Evolutionary conservation across 192 early-diverging fungal species (phyloP).

Genomic region (Lobosporangium transversale): DNA sequence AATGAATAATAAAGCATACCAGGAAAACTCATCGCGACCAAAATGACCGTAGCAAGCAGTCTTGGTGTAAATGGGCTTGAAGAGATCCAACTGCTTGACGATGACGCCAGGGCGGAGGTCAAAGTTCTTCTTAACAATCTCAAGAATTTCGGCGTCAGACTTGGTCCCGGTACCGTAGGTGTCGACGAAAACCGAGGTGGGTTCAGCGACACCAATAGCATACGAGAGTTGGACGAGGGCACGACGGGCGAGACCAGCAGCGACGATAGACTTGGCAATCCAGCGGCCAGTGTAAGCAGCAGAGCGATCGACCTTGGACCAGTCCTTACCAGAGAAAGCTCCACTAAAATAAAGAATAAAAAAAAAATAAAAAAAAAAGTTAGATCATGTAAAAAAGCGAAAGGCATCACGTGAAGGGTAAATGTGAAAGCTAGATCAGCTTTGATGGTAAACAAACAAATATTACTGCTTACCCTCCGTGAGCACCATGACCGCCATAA

Average conservation of each 20-base stretch:
- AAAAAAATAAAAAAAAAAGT: not conserved
- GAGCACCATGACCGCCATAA: conserved; percentile 95
- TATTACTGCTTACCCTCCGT: conserved; percentile 62
- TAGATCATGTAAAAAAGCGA: not conserved
- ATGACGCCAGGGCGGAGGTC: conserved; percentile 98
- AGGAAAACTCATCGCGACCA: conserved; percentile 79
- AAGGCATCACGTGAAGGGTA: not conserved
- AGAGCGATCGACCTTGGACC: conserved; percentile 99
- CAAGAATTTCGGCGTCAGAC: conserved; percentile 89
- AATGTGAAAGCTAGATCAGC: not conserved
- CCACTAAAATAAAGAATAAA: conserved; percentile 71
- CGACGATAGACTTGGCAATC: conserved; percentile 97
- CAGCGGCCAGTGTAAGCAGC: conserved; percentile 96
- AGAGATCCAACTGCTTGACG: conserved; percentile 97
- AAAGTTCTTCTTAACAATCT: conserved; percentile 98
- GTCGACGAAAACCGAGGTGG: conserved; percentile 95
- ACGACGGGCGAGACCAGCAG: conserved; percentile 92
- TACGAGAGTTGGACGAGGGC: conserved; percentile 96
- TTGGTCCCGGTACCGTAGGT: conserved; percentile 95
- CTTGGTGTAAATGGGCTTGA: conserved; percentile 97
- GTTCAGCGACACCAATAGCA: conserved; percentile 98
- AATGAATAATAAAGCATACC: conserved; percentile 17
- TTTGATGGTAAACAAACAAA: no score
- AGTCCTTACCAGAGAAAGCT: conserved; percentile 99
- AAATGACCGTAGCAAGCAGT: conserved; percentile 97